Conservation (phyloP, 2,329 filamentous ascomycete genomes). For the Sporothrix luriei region DNA sequence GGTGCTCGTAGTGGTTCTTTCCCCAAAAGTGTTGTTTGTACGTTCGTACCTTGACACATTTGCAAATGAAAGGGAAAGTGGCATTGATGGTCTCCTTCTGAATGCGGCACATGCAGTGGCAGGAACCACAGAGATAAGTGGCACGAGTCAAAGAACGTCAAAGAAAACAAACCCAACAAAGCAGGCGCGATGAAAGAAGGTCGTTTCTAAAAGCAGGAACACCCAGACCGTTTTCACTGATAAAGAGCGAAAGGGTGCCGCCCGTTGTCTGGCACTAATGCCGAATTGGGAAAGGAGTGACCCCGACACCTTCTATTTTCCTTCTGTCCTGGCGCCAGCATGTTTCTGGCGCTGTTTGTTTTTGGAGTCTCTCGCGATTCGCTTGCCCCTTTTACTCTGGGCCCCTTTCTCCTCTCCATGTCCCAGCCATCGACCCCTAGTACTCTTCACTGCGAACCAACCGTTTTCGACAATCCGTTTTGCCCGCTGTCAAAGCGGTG, state of each 20-base stretch:
- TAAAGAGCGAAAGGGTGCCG: slow-evolving; percentile 8
- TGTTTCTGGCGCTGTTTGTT: slow-evolving; percentile 3
- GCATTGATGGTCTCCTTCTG: not conserved
- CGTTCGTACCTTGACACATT: not conserved
- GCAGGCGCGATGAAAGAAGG: not conserved
- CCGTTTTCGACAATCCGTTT: slow-evolving; percentile 18
- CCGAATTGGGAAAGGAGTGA: not conserved
- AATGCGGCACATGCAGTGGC: not conserved
- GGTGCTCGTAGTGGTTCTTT: not conserved
- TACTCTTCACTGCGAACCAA: slow-evolving; percentile 22
- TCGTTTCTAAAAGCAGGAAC: too few relatives aligned
- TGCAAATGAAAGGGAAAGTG: not conserved
- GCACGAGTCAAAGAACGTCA: not conserved
- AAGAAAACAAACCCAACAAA: not conserved
- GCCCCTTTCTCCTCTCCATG: not conserved
- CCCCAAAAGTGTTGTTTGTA: not conserved
- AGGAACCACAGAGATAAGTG: not conserved
- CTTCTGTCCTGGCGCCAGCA: slow-evolving; percentile 1
- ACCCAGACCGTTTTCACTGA: not conserved
- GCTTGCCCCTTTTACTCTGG: not conserved
- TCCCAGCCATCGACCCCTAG: not conserved
- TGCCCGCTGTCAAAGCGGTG: not conserved
- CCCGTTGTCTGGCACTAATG: slow-evolving; percentile 17
- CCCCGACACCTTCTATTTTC: slow-evolving; percentile 4
- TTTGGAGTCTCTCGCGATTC: not conserved